Evolutionary conservation across 2,329 filamentous ascomycete genomes (phyloP), one percentile per base, ranked within the genome.

Genomic region (Aspergillus novofumigatus): DNA sequence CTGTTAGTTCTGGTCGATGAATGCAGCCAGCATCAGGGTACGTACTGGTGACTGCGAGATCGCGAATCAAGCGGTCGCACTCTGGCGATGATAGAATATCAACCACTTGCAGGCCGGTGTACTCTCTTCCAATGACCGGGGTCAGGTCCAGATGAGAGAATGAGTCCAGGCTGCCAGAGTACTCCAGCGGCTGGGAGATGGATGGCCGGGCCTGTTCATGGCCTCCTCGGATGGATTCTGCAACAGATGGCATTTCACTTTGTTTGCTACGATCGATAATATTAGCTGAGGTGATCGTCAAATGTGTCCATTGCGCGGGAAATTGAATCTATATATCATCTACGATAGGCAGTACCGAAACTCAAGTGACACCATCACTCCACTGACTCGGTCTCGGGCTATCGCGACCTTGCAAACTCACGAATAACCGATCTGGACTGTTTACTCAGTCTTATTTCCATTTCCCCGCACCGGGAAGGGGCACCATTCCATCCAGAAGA

Each of bases 21-120:
- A 3, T 32, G 11, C 32, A 3, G 32, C 8, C 3, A 1, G 23
- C 17, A 75, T 77, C 71, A 35, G 73, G 72, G 1, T 21, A 26
- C 59, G 25, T 54, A 88, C 86, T 82, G 0, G 84, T 88, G 58
- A 88, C 85, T 29, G 86, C 87, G 0, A 90, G 75, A 62, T 90
- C 87, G 0, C 83, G 79, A 38, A 89, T 71, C 11, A 88, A 73
- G 50, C 84, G 82, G 56, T 89, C 86, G 0, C 83, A 78, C 65
- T 88, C 84, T 1, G 82, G 77, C 0, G 83, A 82, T 28, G 84
- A 75, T 1, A 90, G 75, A 64, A 82, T 79, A 2, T 63, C 62
- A 21, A 88, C 84, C 14, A 68, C 66, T 42, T 77, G 72, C 5
- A 75, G 65, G 3, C 67, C 67, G 3, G 69, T 67, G 55, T 72